Conservation (phyloP, 2,329 filamentous ascomycete genomes). For the Epichloe baconii region DNA sequence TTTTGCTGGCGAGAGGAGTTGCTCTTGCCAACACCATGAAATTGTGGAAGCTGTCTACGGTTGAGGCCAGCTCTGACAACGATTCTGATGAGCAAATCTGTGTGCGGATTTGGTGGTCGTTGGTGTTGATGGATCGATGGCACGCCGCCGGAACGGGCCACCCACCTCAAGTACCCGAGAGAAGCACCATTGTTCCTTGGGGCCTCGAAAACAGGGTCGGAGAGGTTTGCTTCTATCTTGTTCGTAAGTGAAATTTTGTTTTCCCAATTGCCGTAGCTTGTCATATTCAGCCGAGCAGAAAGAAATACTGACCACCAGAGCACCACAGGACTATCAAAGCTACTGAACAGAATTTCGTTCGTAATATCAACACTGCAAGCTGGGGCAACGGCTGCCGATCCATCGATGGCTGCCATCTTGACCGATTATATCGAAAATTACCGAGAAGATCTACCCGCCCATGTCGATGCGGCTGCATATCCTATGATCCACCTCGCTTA, state of each 20-base stretch:
- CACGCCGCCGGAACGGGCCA: slow-evolving; percentile 54
- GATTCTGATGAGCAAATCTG: slow-evolving; percentile 51
- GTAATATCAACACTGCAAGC: slow-evolving; percentile 24
- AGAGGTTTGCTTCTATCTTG: slow-evolving; percentile 49
- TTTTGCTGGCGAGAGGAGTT: slow-evolving; percentile 51
- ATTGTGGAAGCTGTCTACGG: slow-evolving; percentile 33
- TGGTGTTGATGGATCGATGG: slow-evolving; percentile 62
- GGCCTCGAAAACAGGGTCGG: slow-evolving; percentile 49
- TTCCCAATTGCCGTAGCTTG: neutral
- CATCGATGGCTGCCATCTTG: slow-evolving; percentile 20
- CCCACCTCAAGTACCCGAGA: slow-evolving; percentile 49
- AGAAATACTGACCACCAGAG: neutral
- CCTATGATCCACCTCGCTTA: slow-evolving; percentile 53
- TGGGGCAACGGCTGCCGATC: slow-evolving; percentile 21
- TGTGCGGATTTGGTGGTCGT: slow-evolving; percentile 56
- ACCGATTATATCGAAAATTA: slow-evolving; percentile 42
- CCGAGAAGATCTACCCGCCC: slow-evolving; percentile 47
- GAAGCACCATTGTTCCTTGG: slow-evolving; percentile 44
- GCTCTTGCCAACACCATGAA: slow-evolving; percentile 53
- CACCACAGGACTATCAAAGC: slow-evolving; percentile 38
- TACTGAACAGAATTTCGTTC: slow-evolving; percentile 31
- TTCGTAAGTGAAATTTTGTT: slow-evolving; percentile 35
- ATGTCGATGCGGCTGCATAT: slow-evolving; percentile 36
- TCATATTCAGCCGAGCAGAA: neutral
- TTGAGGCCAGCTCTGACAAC: slow-evolving; percentile 34